phyloP scores from a whole-genome alignment of 176 grass and related monocot species.

The Lolium multiflorum region DNA sequence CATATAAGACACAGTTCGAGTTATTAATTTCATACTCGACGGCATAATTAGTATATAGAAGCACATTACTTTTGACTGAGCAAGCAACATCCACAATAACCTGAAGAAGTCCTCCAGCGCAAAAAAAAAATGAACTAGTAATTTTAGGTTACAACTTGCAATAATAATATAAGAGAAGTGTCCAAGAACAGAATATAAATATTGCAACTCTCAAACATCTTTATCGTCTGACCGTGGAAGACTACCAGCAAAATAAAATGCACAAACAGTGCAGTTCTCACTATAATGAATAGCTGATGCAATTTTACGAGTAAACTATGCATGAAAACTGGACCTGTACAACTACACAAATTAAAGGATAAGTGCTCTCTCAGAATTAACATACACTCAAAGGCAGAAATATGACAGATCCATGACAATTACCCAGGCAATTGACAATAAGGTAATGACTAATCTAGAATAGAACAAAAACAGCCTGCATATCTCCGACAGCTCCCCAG shows the following conservation, averaged over 20 bases:
- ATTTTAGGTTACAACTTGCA: not conserved
- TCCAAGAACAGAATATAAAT: not conserved
- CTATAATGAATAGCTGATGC: not conserved
- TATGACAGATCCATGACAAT: not conserved
- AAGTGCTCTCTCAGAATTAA: not conserved
- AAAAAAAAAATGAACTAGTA: not conserved
- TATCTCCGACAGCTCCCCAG: not conserved
- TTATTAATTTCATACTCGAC: not conserved
- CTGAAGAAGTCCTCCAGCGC: not conserved
- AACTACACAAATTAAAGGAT: conserved; percentile 9
- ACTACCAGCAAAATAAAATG: not conserved
- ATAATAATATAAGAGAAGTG: not conserved
- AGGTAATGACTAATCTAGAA: not conserved
- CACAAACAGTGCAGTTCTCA: not conserved
- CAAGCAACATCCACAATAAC: not conserved
- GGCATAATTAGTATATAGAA: not conserved
- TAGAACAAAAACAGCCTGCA: not conserved
- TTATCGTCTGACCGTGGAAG: not conserved
- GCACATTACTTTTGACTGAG: not conserved
- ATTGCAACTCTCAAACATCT: not conserved
- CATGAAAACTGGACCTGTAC: not conserved
- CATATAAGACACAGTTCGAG: not conserved
- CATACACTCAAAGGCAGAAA: not conserved
- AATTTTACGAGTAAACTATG: conserved; percentile 30
- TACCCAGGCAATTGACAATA: conserved; percentile 3